Evolutionary conservation across 2,329 filamentous ascomycete species (phyloP).

Genomic region (Mariannaea sp.): DNA sequence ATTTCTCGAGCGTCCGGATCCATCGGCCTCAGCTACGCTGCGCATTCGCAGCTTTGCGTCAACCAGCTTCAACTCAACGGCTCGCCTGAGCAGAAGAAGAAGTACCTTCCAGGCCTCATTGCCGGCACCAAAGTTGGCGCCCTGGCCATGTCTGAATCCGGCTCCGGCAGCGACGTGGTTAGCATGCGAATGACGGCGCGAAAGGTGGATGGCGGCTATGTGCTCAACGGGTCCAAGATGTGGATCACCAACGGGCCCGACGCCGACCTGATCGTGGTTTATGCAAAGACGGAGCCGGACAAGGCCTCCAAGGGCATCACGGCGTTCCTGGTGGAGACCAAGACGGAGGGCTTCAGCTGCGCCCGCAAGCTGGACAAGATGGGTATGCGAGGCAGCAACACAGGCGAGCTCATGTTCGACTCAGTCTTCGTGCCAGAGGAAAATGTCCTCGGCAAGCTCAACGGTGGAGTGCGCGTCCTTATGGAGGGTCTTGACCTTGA

Average conservation of each 20-base stretch:
- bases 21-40: constrained; percentile 90
- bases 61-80: constrained; percentile 96
- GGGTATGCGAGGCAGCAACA: constrained; percentile 97
- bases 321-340: constrained; percentile 84
- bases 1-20: constrained; percentile 83
- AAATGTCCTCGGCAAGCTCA: constrained; percentile 78
- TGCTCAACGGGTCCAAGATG: constrained; percentile 94
- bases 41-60: constrained; percentile 93
- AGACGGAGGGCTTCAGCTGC: constrained; percentile 77
- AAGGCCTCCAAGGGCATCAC: constrained; percentile 89
- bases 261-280: constrained; percentile 92
- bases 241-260: constrained; percentile 99
- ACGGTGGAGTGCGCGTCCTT: constrained; percentile 84
- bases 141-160: constrained; percentile 93
- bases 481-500: constrained; percentile 98
- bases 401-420: constrained; percentile 90
- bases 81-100: constrained; percentile 74
- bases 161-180: constrained; percentile 90
- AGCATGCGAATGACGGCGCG: constrained; percentile 90
- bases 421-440: constrained; percentile 84
- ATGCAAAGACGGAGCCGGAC: constrained; percentile 88
- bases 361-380: constrained; percentile 95
- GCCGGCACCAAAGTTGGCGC: constrained; percentile 82
- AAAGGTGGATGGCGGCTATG: constrained; percentile 80
- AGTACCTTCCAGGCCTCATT: constrained; percentile 80